These are phyloP conservation scores for Hondaea fermentalgiana DNA, from an alignment of 108 stramenopile genomes.

Conservation along the genomic window DNA sequence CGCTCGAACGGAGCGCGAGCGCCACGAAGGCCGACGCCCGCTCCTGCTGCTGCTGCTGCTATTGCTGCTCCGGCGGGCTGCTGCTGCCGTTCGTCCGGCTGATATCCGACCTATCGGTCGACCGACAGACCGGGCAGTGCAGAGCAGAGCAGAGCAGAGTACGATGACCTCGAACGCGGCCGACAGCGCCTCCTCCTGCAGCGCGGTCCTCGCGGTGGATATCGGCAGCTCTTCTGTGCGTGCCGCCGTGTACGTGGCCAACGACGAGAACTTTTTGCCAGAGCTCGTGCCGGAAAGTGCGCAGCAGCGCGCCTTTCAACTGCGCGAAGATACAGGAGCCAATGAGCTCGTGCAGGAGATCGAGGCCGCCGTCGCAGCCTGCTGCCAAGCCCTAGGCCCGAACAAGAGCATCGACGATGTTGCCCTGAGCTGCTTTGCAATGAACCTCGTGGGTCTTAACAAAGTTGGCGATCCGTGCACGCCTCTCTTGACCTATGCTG, in stretches of 20 bases:
- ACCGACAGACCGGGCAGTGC: neutral
- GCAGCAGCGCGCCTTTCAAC: neutral
- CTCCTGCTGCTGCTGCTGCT: too few relatives aligned
- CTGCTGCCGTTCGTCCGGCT: neutral
- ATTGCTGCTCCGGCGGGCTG: too few relatives aligned
- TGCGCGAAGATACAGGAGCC: neutral
- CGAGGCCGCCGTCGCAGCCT: neutral
- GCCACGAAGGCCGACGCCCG: too few relatives aligned
- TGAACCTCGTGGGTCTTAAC: neutral
- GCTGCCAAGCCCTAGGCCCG: neutral
- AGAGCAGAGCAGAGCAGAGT: neutral
- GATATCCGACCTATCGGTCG: neutral
- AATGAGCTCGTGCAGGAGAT: neutral
- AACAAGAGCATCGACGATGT: neutral
- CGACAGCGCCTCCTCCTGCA: too few relatives aligned
- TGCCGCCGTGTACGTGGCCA: neutral
- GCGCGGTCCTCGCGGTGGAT: neutral
- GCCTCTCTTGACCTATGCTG: neutral
- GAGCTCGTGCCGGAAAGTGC: neutral
- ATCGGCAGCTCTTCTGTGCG: neutral
- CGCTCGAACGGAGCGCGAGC: too few relatives aligned
- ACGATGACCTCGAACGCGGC: neutral
- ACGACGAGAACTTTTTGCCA: neutral
- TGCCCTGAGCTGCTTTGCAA: neutral
- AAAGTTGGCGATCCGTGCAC: neutral